Conservation (phyloP, 768 basidiomycete genomes). For the Mycena floridula region DNA sequence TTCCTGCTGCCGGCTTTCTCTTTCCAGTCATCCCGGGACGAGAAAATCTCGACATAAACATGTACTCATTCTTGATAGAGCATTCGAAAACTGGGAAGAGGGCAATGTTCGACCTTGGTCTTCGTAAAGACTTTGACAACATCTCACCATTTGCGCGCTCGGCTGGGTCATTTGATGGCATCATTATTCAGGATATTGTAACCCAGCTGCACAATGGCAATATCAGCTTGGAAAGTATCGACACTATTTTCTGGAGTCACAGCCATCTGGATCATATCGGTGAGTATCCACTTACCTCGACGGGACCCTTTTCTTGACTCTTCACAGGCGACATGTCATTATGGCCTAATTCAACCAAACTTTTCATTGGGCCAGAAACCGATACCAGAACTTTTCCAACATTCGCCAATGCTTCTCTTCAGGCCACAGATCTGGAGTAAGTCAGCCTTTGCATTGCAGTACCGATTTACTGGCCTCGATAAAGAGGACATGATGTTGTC, state of each 20-base stretch:
- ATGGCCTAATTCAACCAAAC: conserved; percentile 10
- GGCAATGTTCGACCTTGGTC: conserved; percentile 16
- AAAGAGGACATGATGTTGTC: conserved; percentile 13
- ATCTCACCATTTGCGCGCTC: conserved; percentile 4
- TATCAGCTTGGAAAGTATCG: conserved; percentile 8
- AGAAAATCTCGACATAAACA: conserved; percentile 5
- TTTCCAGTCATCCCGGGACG: conserved; percentile 10
- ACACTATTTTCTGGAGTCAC: conserved; percentile 18
- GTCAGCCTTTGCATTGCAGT: not conserved
- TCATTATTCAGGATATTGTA: conserved; percentile 8
- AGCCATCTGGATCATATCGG: conserved; percentile 14
- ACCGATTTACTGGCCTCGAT: not conserved
- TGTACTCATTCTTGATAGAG: conserved; percentile 16
- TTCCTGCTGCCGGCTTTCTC: conserved; percentile 9
- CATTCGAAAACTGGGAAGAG: conserved; percentile 6
- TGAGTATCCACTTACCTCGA: not conserved
- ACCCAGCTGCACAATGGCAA: conserved; percentile 10
- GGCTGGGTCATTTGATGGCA: conserved; percentile 2
- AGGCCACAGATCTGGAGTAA: conserved; percentile 12
- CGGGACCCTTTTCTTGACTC: too few relatives aligned
- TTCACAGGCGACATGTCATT: conserved; percentile 15
- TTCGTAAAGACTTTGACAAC: conserved; percentile 11
- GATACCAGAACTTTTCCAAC: conserved; percentile 1
- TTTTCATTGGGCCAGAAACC: conserved; percentile 11
- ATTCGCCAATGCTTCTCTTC: conserved; percentile 7